Conservation (phyloP, 306 rosid species). For the Begonia fuchsioides region DNA sequence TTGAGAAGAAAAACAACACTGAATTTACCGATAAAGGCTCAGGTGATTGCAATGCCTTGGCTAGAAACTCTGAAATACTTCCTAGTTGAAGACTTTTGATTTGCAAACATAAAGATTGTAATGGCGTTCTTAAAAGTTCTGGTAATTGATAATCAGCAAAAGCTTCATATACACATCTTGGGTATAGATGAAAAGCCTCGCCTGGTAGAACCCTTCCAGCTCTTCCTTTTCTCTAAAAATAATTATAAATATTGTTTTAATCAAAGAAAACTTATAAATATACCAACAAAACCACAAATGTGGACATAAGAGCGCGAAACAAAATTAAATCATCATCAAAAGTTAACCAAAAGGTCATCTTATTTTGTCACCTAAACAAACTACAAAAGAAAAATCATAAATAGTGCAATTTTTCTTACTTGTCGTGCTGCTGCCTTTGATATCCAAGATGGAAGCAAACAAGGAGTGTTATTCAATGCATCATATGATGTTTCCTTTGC, state of each 20-base stretch:
- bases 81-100: constrained; percentile 89
- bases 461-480: constrained; percentile 56
- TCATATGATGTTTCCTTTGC: constrained; percentile 54
- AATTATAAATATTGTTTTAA: neutral
- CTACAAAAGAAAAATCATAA: too few relatives aligned
- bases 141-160: constrained; percentile 88
- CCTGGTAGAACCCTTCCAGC: constrained; percentile 98
- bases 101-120: constrained; percentile 93
- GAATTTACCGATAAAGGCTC: constrained; percentile 61
- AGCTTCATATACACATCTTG: constrained; percentile 73
- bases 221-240: constrained; percentile 92
- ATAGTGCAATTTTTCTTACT: constrained; percentile 17
- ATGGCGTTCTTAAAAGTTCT: constrained; percentile 88
- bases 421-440: constrained; percentile 51
- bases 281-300: too few relatives aligned
- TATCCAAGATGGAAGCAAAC: constrained; percentile 55
- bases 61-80: constrained; percentile 78
- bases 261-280: too few relatives aligned
- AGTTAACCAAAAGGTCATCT: too few relatives aligned
- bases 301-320: too few relatives aligned
- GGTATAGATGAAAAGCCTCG: constrained; percentile 88
- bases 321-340: too few relatives aligned
- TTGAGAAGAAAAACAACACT: constrained; percentile 3
- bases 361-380: too few relatives aligned
- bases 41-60: constrained; percentile 91